Conservation (phyloP, 2,329 filamentous ascomycete species). For the Stachybotrys chlorohalonatus region DNA sequence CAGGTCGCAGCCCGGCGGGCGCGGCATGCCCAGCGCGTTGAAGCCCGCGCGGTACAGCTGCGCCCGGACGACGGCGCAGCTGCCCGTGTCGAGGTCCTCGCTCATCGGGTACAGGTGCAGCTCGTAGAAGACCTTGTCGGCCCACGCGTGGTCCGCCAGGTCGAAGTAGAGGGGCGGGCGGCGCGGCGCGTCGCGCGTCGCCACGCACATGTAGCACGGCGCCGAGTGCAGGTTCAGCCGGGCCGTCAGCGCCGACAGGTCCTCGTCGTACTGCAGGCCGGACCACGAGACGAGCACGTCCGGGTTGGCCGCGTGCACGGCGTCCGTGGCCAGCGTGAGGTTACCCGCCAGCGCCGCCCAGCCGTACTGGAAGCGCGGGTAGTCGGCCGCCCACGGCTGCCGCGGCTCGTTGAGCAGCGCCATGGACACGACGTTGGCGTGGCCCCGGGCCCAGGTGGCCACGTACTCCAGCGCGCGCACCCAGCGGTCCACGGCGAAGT, state of each 20-base stretch:
- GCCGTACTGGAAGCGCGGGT: slow-evolving; percentile 33
- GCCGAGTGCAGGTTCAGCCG: slow-evolving; percentile 6
- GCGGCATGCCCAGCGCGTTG: slow-evolving; percentile 32
- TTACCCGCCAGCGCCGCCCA: slow-evolving; percentile 46
- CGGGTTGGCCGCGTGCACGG: slow-evolving; percentile 41
- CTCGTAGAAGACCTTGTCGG: slow-evolving; percentile 37
- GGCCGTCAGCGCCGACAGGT: slow-evolving; percentile 7
- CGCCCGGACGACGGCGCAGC: slow-evolving; percentile 37
- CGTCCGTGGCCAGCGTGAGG: slow-evolving; percentile 33
- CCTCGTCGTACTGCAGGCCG: slow-evolving; percentile 40
- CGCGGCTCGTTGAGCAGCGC: slow-evolving; percentile 9
- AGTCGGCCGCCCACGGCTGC: slow-evolving; percentile 8
- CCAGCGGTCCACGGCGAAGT: slow-evolving; percentile 46
- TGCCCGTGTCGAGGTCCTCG: slow-evolving; percentile 33
- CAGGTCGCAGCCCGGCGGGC: slow-evolving; percentile 28
- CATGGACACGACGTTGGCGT: slow-evolving; percentile 14
- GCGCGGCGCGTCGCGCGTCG: slow-evolving; percentile 6
- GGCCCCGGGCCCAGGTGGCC: slow-evolving; percentile 29
- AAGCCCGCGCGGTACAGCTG: slow-evolving; percentile 40
- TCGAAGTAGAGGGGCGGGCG: slow-evolving; percentile 32
- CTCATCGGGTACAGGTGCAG: slow-evolving; percentile 32
- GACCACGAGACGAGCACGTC: slow-evolving; percentile 46
- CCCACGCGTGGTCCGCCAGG: slow-evolving; percentile 33
- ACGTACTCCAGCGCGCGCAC: slow-evolving; percentile 44
- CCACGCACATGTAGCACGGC: slow-evolving; percentile 10